Evolutionary conservation across 148 eudicot species (phyloP).

Genomic region (Rhododendron kiyosumense): DNA sequence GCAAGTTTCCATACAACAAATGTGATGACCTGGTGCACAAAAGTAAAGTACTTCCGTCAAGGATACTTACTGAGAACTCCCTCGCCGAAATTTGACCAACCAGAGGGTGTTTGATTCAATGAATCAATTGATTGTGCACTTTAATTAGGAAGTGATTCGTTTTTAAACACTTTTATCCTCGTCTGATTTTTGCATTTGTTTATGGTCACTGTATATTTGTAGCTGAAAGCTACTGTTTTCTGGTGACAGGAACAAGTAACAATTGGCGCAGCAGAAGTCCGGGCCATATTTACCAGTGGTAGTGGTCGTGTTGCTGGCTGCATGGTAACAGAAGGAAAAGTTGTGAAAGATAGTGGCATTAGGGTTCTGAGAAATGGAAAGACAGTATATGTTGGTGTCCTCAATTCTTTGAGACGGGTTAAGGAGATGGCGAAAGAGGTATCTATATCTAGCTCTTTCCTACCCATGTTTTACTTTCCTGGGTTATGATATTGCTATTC

Average conservation of each 20-base stretch:
- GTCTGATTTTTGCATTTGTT: neutral
- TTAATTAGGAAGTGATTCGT: neutral
- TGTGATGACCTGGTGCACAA: neutral
- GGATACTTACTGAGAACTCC: neutral
- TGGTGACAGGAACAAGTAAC: slow-evolving; percentile 67
- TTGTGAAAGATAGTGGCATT: slow-evolving; percentile 78
- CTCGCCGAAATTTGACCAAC: neutral
- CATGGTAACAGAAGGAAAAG: slow-evolving; percentile 91
- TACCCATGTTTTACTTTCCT: neutral
- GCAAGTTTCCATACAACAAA: neutral
- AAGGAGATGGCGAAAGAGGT: slow-evolving; percentile 97
- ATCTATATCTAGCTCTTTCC: neutral
- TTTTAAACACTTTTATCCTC: neutral
- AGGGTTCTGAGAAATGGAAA: slow-evolving; percentile 67
- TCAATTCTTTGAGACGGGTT: slow-evolving; percentile 83
- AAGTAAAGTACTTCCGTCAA: neutral
- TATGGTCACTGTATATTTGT: neutral
- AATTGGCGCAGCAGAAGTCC: slow-evolving; percentile 82
- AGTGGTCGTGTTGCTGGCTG: slow-evolving; percentile 99
- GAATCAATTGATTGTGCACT: neutral
- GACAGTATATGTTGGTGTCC: slow-evolving; percentile 59
- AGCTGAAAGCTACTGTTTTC: slow-evolving; percentile 9
- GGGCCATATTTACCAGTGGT: slow-evolving; percentile 91
- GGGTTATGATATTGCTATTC: neutral
- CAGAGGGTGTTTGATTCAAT: neutral